phyloP scores from a whole-genome alignment of 106 monocot species.

The Apostasia ramifera region DNA sequence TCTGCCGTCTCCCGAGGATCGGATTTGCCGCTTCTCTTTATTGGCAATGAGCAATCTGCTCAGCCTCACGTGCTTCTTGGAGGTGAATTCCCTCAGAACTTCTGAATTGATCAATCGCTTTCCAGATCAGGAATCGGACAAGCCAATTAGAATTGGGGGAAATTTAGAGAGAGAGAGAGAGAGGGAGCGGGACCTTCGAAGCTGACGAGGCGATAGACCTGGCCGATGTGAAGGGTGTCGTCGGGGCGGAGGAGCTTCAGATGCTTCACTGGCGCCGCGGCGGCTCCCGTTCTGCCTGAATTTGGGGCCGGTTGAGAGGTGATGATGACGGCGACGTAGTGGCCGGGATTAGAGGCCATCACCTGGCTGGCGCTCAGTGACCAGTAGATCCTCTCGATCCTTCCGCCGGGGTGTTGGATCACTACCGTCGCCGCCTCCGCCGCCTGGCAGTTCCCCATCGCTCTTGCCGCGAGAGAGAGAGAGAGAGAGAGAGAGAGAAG shows the following conservation, averaged over 20 bases:
- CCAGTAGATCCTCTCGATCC: constrained; percentile 21
- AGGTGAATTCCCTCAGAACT: constrained; percentile 4
- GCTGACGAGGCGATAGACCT: constrained; percentile 20
- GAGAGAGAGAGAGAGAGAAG: constrained; percentile 9
- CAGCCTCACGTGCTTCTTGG: constrained; percentile 3
- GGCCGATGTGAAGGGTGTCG: constrained; percentile 46
- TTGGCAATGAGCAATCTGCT: neutral
- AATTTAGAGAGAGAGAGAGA: neutral
- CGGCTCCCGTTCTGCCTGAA: neutral
- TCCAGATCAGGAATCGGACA: neutral
- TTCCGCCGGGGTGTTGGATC: constrained; percentile 30
- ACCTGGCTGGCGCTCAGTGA: constrained; percentile 20
- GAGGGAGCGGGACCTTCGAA: constrained; percentile 23
- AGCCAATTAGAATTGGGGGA: too few species aligned
- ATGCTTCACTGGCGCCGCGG: constrained; percentile 21
- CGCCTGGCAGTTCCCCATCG: constrained; percentile 50
- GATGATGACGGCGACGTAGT: constrained; percentile 36
- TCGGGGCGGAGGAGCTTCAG: constrained; percentile 56
- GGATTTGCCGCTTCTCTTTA: neutral
- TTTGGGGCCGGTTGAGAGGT: neutral
- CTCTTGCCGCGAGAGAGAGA: too few species aligned
- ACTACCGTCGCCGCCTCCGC: constrained; percentile 19
- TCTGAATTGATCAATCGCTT: neutral
- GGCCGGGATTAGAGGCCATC: constrained; percentile 34
- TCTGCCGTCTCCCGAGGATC: neutral